phyloP scores from a whole-genome alignment of 345 rosid genomes.

The Crucihimalaya himalaica region DNA sequence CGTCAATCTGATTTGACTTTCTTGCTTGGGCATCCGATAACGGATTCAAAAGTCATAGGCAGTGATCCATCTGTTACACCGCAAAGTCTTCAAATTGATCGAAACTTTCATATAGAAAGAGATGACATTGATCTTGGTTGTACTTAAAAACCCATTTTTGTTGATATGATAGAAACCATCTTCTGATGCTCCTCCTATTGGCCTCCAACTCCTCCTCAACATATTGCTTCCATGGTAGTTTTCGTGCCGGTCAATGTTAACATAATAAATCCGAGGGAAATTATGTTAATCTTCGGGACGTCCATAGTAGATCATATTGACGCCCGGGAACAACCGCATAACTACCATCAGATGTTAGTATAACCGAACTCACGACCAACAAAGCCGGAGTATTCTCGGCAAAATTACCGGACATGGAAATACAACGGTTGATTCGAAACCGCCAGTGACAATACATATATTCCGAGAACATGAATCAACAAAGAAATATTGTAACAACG shows the following conservation, averaged over 20 bases:
- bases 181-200: neutral
- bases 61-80: neutral
- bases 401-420: no score
- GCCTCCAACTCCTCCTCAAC: neutral
- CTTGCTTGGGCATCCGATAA: neutral
- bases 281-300: neutral
- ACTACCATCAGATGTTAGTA: no score
- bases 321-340: no score
- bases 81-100: neutral
- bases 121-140: no score
- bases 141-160: neutral
- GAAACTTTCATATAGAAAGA: neutral
- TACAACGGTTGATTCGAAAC: no score
- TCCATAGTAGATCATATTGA: no score
- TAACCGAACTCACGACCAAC: no score
- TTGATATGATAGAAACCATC: neutral
- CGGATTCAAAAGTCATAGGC: neutral
- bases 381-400: no score
- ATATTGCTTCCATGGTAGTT: neutral
- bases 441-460: no score
- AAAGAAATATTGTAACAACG: no score
- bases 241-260: neutral
- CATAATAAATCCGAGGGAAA: no score
- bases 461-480: no score
- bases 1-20: neutral